Conservation (phyloP, 805 yeast species). For the Yarrowia sp. region DNA sequence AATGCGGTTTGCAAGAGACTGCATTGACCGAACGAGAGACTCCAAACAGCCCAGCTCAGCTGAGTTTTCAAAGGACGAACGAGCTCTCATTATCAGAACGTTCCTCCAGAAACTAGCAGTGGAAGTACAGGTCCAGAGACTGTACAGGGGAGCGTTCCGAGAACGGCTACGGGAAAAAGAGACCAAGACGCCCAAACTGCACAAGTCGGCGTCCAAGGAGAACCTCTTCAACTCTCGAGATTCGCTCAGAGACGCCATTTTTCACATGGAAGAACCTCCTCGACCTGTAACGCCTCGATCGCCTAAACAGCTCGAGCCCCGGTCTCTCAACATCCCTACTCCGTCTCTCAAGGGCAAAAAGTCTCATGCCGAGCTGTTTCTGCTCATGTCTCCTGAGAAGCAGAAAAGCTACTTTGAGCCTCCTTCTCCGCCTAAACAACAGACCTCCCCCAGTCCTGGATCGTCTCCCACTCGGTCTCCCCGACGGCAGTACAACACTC, state of each 20-base stretch:
- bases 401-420: conserved; percentile 12
- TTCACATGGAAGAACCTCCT: background rate
- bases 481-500: conserved; percentile 18
- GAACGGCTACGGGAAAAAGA: conserved; percentile 16
- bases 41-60: conserved; percentile 21
- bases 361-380: conserved; percentile 21
- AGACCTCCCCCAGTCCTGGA: background rate
- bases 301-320: background rate
- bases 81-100: conserved; percentile 47
- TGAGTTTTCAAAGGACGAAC: conserved; percentile 40
- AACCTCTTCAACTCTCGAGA: background rate
- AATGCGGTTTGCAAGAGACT: conserved; percentile 43
- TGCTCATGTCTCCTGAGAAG: conserved; percentile 24
- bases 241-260: conserved; percentile 3
- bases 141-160: conserved; percentile 50
- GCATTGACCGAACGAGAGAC: conserved; percentile 32
- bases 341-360: conserved; percentile 18
- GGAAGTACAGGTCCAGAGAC: conserved; percentile 62
- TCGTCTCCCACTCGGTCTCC: background rate
- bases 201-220: conserved; percentile 2
- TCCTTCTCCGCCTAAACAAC: conserved; percentile 25
- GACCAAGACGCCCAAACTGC: background rate
- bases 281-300: conserved; percentile 12
- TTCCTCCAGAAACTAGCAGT: conserved; percentile 56
- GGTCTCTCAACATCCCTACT: conserved; percentile 15